Percentiles rank a stretch among this genome's conserved stretches.
These are phyloP conservation scores for Aurantiochytrium sp. DNA, from an alignment of 108 stramenopile genomes.

Conservation along the genomic window DNA sequence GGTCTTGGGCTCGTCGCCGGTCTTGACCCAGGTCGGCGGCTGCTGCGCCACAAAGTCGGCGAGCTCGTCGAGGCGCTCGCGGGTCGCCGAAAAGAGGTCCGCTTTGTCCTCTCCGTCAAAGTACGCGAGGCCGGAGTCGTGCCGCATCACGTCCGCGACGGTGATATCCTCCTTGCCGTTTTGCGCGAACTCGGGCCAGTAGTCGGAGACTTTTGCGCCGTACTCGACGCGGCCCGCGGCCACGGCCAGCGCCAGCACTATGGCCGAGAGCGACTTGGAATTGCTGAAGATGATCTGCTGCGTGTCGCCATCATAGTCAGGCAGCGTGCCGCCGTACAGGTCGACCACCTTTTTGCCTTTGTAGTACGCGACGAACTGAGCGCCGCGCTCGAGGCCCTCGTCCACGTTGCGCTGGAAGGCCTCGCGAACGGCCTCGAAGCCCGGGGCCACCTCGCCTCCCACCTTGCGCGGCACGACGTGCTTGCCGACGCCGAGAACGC, in stretches of 20 bases:
- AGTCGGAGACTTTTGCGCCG: neutral
- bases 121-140: neutral
- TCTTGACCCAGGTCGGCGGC: neutral
- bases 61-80: neutral
- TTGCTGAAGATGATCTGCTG: neutral
- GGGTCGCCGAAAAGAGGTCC: neutral
- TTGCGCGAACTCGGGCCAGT: neutral
- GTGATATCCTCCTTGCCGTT: neutral
- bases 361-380: neutral
- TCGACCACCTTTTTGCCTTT: neutral
- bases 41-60: neutral
- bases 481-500: neutral
- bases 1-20: neutral
- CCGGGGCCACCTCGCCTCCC: neutral
- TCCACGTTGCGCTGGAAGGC: neutral
- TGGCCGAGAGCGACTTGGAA: neutral
- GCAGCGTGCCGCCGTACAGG: neutral
- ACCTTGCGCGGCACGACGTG: neutral
- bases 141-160: neutral
- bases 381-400: neutral
- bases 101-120: neutral
- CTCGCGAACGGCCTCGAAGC: neutral
- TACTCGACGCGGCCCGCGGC: neutral
- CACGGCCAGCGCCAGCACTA: neutral
- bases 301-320: neutral